Base-by-base conservation (phyloP, 2,329 filamentous ascomycete species). In the Fonsecaea nubica region DNA sequence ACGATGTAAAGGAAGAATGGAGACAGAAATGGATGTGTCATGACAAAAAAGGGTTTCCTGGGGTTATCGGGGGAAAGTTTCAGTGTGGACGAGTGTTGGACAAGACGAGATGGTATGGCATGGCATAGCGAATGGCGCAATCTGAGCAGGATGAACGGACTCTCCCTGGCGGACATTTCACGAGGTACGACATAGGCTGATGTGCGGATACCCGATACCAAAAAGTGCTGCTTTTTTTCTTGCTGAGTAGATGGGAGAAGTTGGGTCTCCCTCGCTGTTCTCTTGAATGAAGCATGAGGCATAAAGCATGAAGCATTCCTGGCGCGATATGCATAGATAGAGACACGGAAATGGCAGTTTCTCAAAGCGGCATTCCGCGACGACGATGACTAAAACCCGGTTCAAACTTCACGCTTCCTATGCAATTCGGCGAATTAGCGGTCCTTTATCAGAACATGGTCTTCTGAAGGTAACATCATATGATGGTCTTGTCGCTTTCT, bases 81-180 rank as follows among this genome's bases (percentile, higher is more conserved):
- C 12, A 54, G 18, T 18, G 33, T 55, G 48, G 21, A 59, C 12
- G 35, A 58, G 53, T 42, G 21, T 66, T 54, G 64, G 59, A 60
- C 32, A 66, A 35, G 30, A 36, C 30, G 38, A 32, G 35, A 38
- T 36, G 53, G 9, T 15, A 36, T 55, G 30, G 33, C 7, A 40
- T 52, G 42, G 64, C 64, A 66, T 66, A 66, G 64, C 64, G 64
- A 63, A 15, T 40, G 64, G 64, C 64, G 64, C 45, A 63, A 42
- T 54, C 25, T 38, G 33, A 61, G 58, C 48, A 38, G 18, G 58
- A 38, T 50, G 33, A 12, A 50, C 25, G 57, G 40, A 21, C 25
- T 35, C 36, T 32, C 32, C 13, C 36, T 13, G 60, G 60, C 60
- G 50, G 35, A 58, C 10, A 50, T 50, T 53, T 35, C 45, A 61